phyloP scores from a whole-genome alignment of 331 rosid species.

The Phaseolus coccineus region DNA sequence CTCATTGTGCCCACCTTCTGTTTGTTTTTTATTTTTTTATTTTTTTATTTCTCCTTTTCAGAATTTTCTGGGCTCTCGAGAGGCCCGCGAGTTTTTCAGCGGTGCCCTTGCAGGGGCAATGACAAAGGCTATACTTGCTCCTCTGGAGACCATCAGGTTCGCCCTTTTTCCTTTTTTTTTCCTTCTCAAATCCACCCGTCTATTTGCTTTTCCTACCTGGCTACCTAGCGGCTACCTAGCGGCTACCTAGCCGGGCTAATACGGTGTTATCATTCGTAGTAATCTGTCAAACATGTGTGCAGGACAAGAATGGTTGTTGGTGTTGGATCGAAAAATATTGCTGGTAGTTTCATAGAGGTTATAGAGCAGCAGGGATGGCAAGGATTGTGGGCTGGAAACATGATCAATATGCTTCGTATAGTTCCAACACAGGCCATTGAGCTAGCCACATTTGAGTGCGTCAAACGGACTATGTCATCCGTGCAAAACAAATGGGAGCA shows the following conservation, averaged over 20 bases:
- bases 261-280: background rate
- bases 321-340: constrained; percentile 81
- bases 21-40: too few species aligned
- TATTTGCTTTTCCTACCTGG: background rate
- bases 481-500: constrained; percentile 75
- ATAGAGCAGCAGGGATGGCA: constrained; percentile 96
- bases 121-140: constrained; percentile 97
- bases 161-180: background rate
- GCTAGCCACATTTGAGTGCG: constrained; percentile 82
- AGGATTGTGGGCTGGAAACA: constrained; percentile 97
- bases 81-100: constrained; percentile 87
- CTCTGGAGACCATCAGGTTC: constrained; percentile 95
- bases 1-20: background rate
- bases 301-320: constrained; percentile 99
- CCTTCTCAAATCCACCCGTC: background rate
- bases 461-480: constrained; percentile 77
- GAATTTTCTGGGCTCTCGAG: constrained; percentile 75
- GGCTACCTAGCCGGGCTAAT: background rate
- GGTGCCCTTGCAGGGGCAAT: constrained; percentile 96
- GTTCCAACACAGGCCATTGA: constrained; percentile 95
- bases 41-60: constrained; percentile 33
- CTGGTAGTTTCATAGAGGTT: constrained; percentile 84
- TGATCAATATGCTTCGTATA: constrained; percentile 92
- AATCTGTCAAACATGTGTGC: constrained; percentile 33
- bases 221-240: too few species aligned